Conservation (phyloP, 1,284 basidiomycete species). For the Sporisorium scitamineum region DNA sequence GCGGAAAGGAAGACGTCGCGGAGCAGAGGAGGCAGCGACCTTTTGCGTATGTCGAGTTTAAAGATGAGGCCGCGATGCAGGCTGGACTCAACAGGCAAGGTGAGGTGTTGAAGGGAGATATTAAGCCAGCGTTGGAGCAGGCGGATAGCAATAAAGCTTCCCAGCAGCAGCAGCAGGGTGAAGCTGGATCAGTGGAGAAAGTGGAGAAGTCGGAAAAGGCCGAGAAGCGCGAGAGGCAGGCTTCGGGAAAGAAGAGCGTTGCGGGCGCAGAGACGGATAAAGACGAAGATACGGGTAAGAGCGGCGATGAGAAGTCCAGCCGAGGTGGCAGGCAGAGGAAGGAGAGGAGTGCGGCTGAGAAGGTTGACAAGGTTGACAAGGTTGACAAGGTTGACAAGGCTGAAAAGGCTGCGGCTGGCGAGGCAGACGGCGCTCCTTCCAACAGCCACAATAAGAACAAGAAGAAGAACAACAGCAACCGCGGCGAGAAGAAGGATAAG, state of each 20-base stretch:
- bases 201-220: conserved; percentile 12
- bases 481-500: conserved; percentile 3
- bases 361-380: conserved; percentile 10
- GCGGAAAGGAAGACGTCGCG: conserved; percentile 32
- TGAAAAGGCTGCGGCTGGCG: not conserved
- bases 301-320: conserved; percentile 18
- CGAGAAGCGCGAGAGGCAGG: conserved; percentile 1
- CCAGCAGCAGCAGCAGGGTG: conserved; percentile 7
- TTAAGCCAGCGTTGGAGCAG: conserved; percentile 37
- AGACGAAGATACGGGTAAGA: conserved; percentile 26
- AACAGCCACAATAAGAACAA: conserved; percentile 39
- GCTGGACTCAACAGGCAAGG: conserved; percentile 43
- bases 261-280: conserved; percentile 12
- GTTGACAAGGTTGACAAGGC: not conserved
- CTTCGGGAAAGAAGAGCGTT: conserved; percentile 1
- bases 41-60: conserved; percentile 56
- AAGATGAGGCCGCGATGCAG: conserved; percentile 42
- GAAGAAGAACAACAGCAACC: conserved; percentile 31
- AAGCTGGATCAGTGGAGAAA: conserved; percentile 1
- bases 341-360: conserved; percentile 12
- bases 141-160: conserved; percentile 47
- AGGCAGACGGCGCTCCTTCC: not conserved
- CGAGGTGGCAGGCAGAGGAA: conserved; percentile 3
- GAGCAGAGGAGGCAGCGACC: conserved; percentile 45
- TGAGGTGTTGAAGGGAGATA: conserved; percentile 35